phyloP scores from a whole-genome alignment of 129 eudicot genomes.

The Deinandra increscens region DNA sequence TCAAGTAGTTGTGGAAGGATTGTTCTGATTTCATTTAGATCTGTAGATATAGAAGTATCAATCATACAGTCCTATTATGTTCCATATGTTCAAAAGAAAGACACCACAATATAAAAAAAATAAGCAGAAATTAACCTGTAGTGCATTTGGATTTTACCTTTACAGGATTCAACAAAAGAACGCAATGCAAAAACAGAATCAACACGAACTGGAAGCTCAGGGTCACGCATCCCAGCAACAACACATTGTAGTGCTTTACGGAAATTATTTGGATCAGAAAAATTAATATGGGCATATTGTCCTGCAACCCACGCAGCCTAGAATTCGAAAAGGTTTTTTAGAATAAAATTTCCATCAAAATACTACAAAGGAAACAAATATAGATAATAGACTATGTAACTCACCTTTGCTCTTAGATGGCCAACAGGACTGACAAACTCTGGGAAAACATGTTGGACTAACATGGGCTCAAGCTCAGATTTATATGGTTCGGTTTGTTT shows the following conservation, averaged over 20 bases:
- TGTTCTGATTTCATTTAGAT: slow-evolving; percentile 72
- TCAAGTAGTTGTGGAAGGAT: slow-evolving; percentile 91
- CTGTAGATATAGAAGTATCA: slow-evolving; percentile 17
- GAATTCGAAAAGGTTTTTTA: neutral
- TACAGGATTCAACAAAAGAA: slow-evolving; percentile 90
- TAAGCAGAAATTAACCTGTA: neutral
- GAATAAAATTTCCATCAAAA: neutral
- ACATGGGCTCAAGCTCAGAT: slow-evolving; percentile 77
- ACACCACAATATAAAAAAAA: neutral
- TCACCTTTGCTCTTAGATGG: slow-evolving; percentile 88
- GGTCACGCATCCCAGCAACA: slow-evolving; percentile 86
- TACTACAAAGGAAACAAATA: neutral
- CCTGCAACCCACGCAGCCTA: slow-evolving; percentile 98
- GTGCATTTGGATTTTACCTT: slow-evolving; percentile 17
- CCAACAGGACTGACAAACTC: slow-evolving; percentile 84
- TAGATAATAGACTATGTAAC: neutral
- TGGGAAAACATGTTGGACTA: slow-evolving; percentile 87
- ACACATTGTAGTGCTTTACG: slow-evolving; percentile 75
- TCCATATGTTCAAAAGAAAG: neutral
- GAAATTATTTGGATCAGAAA: slow-evolving; percentile 76
- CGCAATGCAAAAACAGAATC: slow-evolving; percentile 89
- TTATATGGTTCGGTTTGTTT: slow-evolving; percentile 83
- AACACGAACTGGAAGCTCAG: slow-evolving; percentile 90
- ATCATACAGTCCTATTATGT: neutral
- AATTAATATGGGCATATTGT: slow-evolving; percentile 79